These are phyloP conservation scores for Bifiguratus adelaidae DNA, from an alignment of 192 early-diverging fungal species.

Conservation along the genomic window DNA sequence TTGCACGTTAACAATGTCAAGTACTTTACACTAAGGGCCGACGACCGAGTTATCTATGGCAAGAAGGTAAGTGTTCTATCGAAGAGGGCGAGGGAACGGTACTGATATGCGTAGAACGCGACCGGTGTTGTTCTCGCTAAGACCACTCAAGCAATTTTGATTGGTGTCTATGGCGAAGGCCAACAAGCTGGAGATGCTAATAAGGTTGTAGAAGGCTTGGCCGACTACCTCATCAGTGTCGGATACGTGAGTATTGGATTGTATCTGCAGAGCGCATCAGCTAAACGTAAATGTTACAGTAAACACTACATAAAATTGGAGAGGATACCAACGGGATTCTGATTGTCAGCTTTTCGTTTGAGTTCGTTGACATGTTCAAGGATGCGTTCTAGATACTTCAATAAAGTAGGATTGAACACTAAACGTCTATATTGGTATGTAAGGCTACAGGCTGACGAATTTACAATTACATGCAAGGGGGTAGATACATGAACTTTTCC, in stretches of 20 bases:
- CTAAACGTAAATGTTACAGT: too few species aligned
- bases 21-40: slow-evolving; percentile 60
- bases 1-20: slow-evolving; percentile 55
- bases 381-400: too few species aligned
- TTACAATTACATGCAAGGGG: too few species aligned
- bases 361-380: too few species aligned
- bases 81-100: neutral
- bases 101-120: slow-evolving; percentile 30
- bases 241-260: slow-evolving; percentile 51
- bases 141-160: slow-evolving; percentile 69
- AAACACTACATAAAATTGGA: too few species aligned
- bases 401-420: too few species aligned
- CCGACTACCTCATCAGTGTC: slow-evolving; percentile 64
- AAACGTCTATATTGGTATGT: too few species aligned
- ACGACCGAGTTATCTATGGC: slow-evolving; percentile 62
- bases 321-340: too few species aligned
- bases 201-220: slow-evolving; percentile 61
- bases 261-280: too few species aligned
- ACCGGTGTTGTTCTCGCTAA: slow-evolving; percentile 66
- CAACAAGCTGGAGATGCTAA: slow-evolving; percentile 59
- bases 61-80: slow-evolving; percentile 46
- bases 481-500: too few species aligned
- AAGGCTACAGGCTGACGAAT: too few species aligned
- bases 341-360: too few species aligned
- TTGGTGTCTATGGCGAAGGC: slow-evolving; percentile 57